Conservation (phyloP, 176 grass and related monocot species). For the Chloris gayana region DNA sequence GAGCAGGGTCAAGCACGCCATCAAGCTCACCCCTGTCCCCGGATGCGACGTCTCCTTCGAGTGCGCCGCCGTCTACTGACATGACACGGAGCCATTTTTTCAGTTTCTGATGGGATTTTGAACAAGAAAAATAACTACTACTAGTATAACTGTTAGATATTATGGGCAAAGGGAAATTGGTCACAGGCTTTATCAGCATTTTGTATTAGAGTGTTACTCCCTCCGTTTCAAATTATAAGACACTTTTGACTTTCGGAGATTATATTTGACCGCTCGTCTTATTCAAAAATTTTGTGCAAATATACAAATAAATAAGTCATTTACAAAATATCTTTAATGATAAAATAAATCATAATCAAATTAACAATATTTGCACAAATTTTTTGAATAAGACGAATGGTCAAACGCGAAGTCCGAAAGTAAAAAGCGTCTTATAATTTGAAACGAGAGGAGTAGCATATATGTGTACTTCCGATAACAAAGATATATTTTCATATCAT, state of each 20-base stretch:
- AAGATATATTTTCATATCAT: background rate
- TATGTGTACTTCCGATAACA: background rate
- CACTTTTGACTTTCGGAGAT: too few species aligned
- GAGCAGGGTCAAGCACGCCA: slow-evolving; percentile 67
- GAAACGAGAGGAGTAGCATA: too few species aligned
- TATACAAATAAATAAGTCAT: too few species aligned
- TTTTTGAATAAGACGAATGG: too few species aligned
- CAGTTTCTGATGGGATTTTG: background rate
- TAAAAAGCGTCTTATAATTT: too few species aligned
- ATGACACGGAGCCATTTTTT: background rate
- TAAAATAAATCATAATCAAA: too few species aligned
- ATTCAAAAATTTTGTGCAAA: too few species aligned
- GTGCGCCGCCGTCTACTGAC: slow-evolving; percentile 48
- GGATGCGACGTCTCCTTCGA: slow-evolving; percentile 77
- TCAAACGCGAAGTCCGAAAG: too few species aligned
- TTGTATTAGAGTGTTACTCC: background rate
- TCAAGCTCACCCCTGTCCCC: slow-evolving; percentile 57
- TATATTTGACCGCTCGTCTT: too few species aligned
- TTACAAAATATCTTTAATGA: too few species aligned
- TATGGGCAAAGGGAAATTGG: background rate
- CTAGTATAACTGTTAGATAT: background rate
- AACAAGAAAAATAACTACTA: background rate
- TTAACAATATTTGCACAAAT: too few species aligned
- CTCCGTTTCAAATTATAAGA: too few species aligned
- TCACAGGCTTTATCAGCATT: background rate